Evolutionary conservation across 2,329 filamentous ascomycete species (phyloP), one percentile per base, ranked within the genome.

Genomic region (Domatiomyces globalis): DNA sequence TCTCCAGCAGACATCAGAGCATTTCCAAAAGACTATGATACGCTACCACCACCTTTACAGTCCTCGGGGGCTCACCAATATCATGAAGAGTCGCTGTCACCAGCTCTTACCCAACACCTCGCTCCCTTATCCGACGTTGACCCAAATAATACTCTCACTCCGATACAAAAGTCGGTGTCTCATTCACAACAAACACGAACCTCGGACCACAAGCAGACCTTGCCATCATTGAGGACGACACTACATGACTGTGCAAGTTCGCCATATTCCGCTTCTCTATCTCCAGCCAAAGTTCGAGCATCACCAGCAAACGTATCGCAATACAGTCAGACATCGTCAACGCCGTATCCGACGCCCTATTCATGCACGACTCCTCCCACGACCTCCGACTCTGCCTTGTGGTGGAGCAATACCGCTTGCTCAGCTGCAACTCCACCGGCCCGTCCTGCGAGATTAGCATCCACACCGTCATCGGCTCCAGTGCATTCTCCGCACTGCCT

Each of bases 221-320:
- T 73, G 6, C 71, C 71, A 1, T 67, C 71, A 1, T 62, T 73
- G 17, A 61, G 64, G 36, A 66, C 66, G 6, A 63, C 69, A 19
- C 55, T 67, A 19, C 63, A 58, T 43, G 66, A 65, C 17, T 55
- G 54, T 33, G 49, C 62, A 10, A 46, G 56, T 22, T 60, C 62
- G 25, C 55, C 60, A 2, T 47, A 44, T 5, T 54, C 53, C 62
- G 61, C 57, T 56, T 55, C 43, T 51, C 58, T 45, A 52, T 65
- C 45, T 58, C 63, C 46, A 53, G 52, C 44, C 48, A 56, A 54
- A 49, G 60, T 51, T 56, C 62, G 49, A 43, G 62, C 51, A 18
- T 64, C 51, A 27, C 58, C 42, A 49, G 59, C 22, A 54, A 63
- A 18, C 56, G 60, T 33, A 63, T 64, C 27, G 55, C 64, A 49